phyloP scores from a whole-genome alignment of 1,284 basidiomycete species.

The Cystobasidiaceae sp. region DNA sequence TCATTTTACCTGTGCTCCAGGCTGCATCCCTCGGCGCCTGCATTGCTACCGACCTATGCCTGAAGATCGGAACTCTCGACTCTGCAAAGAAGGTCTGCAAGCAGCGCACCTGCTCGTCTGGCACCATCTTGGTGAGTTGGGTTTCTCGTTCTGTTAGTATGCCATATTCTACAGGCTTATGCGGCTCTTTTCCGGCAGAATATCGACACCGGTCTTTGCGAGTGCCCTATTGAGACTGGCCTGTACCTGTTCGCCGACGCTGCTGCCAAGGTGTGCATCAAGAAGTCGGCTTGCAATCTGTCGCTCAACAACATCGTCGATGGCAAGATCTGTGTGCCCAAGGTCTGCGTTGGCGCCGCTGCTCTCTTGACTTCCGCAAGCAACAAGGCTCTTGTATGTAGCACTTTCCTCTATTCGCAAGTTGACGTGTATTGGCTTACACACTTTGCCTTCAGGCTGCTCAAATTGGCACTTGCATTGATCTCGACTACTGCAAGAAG shows the following conservation, averaged over 20 bases:
- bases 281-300: neutral
- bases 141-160: no score
- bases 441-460: neutral
- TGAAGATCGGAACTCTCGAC: no score
- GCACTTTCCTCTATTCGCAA: neutral
- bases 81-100: no score
- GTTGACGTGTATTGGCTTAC: neutral
- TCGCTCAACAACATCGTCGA: neutral
- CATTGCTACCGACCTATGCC: no score
- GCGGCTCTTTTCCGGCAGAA: neutral
- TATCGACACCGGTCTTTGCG: conserved; percentile 1
- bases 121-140: no score
- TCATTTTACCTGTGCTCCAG: no score
- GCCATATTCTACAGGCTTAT: no score
- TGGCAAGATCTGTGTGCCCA: neutral
- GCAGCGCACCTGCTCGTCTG: no score
- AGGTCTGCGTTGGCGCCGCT: neutral
- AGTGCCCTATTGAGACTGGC: neutral
- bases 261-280: neutral
- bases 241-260: neutral
- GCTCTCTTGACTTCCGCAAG: neutral
- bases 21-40: no score
- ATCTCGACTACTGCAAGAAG: conserved; percentile 6
- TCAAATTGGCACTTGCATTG: conserved; percentile 9
- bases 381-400: neutral